phyloP scores from a whole-genome alignment of 225 moss, liverwort and hornwort species.

The Physcomitrellopsis africana region DNA sequence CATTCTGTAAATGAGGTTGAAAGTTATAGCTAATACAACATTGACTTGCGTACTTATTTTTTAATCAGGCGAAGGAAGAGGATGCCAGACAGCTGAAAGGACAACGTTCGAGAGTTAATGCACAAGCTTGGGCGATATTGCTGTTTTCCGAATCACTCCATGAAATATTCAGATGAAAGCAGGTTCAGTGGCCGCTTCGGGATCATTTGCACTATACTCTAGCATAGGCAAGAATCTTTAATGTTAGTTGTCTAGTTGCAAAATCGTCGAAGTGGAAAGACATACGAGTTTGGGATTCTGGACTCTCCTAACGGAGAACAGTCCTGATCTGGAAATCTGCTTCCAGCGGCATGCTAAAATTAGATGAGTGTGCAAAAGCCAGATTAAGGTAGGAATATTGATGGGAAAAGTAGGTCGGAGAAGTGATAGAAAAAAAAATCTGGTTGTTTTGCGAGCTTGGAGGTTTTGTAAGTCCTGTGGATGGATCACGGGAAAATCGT shows the following conservation, averaged over 20 bases:
- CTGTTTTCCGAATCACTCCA: neutral
- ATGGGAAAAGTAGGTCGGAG: conserved; percentile 19
- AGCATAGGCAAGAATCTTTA: neutral
- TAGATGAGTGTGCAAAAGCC: conserved; percentile 20
- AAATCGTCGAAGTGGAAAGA: conserved; percentile 10
- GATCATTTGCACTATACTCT: neutral
- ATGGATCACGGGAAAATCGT: conserved; percentile 4
- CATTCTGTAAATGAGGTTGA: neutral
- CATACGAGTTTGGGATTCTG: neutral
- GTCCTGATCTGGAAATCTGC: neutral
- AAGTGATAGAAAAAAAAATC: neutral
- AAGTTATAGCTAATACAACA: conserved; percentile 3
- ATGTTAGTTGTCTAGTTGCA: neutral
- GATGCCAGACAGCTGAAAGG: neutral
- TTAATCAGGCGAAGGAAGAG: conserved; percentile 6
- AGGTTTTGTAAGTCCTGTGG: conserved; percentile 5
- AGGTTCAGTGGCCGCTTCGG: conserved; percentile 2
- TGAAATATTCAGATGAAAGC: neutral
- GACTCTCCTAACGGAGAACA: neutral
- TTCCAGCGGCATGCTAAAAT: neutral
- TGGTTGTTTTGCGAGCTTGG: conserved; percentile 16
- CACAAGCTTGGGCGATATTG: neutral
- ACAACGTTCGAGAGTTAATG: conserved; percentile 6
- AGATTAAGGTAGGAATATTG: conserved; percentile 12
- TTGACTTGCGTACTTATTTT: conserved; percentile 4